phyloP scores from a whole-genome alignment of 2,329 filamentous ascomycete species.

The Colletotrichum falcatum region DNA sequence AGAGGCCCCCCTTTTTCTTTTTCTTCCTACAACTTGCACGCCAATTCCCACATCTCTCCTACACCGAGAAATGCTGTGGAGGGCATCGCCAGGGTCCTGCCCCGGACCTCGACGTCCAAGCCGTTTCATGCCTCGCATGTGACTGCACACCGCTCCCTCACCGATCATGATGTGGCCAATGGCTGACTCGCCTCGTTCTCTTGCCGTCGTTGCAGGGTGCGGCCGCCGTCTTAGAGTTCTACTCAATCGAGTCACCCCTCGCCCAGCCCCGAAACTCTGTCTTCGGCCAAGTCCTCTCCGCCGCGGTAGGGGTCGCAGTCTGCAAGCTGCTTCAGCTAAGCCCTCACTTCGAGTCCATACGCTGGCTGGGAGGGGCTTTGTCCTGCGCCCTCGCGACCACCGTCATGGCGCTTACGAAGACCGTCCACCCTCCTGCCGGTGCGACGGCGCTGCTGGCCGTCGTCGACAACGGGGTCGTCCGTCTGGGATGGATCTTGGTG shows the following conservation, averaged over 20 bases:
- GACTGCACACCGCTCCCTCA: constrained; percentile 14
- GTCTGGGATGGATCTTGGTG: constrained; percentile 76
- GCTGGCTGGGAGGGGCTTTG: constrained; percentile 74
- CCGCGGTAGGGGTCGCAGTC: constrained; percentile 70
- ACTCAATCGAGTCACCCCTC: constrained; percentile 77
- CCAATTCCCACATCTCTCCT: constrained; percentile 6
- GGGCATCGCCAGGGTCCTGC: constrained; percentile 1
- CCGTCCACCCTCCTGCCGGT: constrained; percentile 79
- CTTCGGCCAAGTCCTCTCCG: constrained; percentile 73
- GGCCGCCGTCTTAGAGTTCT: constrained; percentile 80
- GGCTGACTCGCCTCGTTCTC: constrained; percentile 4
- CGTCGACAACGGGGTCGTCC: constrained; percentile 63
- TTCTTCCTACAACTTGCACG: too few relatives aligned
- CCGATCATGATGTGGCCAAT: constrained; percentile 16
- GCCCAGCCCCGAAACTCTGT: constrained; percentile 79
- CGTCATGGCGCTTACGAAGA: constrained; percentile 77
- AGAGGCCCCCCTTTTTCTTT: neutral
- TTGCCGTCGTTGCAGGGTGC: constrained; percentile 71
- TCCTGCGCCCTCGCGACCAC: constrained; percentile 72
- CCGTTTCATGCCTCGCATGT: constrained; percentile 21
- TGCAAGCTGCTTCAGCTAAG: constrained; percentile 73
- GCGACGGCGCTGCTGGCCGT: constrained; percentile 79
- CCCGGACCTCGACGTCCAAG: constrained; percentile 4
- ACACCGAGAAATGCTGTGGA: neutral
- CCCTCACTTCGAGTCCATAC: constrained; percentile 60